Evolutionary conservation across 495 filamentous ascomycete genomes (phyloP).

Genomic region (Alectoria sarmentosa): DNA sequence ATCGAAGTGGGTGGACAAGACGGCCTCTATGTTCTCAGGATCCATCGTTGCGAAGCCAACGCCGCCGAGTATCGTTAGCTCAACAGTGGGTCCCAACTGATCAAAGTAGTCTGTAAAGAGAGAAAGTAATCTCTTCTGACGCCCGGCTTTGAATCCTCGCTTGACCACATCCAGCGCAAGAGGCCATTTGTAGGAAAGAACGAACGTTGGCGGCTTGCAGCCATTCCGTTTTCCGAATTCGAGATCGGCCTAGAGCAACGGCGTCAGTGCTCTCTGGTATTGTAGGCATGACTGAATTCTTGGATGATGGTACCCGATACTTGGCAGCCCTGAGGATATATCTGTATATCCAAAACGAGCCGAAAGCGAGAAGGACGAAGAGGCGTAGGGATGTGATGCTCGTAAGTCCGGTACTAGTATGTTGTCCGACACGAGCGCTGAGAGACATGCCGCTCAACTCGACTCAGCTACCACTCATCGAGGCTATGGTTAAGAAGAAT

Average conservation of each 20-base stretch:
- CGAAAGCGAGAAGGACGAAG: background rate
- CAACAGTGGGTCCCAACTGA: slow-evolving; percentile 18
- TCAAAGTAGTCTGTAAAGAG: slow-evolving; percentile 25
- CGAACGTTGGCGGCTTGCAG: slow-evolving; percentile 24
- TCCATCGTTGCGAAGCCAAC: slow-evolving; percentile 18
- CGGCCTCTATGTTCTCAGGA: slow-evolving; percentile 23
- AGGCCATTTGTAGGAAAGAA: slow-evolving; percentile 32
- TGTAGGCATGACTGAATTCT: too few relatives aligned
- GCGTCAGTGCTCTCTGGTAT: background rate
- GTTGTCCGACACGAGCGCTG: background rate
- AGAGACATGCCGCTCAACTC: background rate
- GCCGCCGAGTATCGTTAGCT: slow-evolving; percentile 22
- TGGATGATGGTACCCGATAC: background rate
- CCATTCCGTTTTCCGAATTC: slow-evolving; percentile 25
- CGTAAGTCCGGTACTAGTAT: background rate
- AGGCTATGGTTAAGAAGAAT: too few relatives aligned
- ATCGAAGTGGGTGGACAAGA: slow-evolving; percentile 36
- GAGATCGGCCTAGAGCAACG: slow-evolving; percentile 15
- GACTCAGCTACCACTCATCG: background rate
- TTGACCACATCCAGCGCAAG: slow-evolving; percentile 31
- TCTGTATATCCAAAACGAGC: background rate
- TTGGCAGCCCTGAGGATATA: background rate
- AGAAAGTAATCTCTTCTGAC: slow-evolving; percentile 19
- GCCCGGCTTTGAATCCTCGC: slow-evolving; percentile 24
- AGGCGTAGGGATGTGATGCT: background rate